Conservation (phyloP, 164 flowering plant genomes). For the Litsea cubeba region DNA sequence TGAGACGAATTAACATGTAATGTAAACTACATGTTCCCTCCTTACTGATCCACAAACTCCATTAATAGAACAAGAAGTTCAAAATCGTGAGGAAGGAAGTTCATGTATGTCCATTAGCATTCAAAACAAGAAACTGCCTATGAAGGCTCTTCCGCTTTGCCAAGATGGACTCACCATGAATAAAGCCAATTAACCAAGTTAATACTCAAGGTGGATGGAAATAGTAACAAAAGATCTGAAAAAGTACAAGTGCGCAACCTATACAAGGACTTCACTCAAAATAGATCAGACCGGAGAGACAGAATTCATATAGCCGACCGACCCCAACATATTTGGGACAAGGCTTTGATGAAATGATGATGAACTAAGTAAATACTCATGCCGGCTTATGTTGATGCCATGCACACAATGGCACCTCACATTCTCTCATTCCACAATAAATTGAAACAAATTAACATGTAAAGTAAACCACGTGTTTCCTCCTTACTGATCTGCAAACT, state of each 20-base stretch:
- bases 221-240: background rate
- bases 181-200: background rate
- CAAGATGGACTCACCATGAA: slow-evolving; percentile 28
- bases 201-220: background rate
- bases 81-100: slow-evolving; percentile 21
- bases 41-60: slow-evolving; percentile 23
- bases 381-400: no score
- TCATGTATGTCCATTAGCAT: slow-evolving; percentile 45
- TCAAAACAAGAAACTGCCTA: slow-evolving; percentile 37
- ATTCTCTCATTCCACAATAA: background rate
- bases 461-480: slow-evolving; percentile 9
- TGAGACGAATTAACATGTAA: background rate
- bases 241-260: background rate
- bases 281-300: background rate
- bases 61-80: slow-evolving; percentile 8
- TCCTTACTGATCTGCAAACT: slow-evolving; percentile 25
- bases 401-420: background rate
- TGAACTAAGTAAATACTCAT: background rate
- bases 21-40: slow-evolving; percentile 14
- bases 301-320: background rate
- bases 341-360: background rate
- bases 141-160: slow-evolving; percentile 25
- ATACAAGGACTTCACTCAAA: background rate
- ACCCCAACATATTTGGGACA: background rate
- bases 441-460: background rate